Percentiles rank a stretch among this genome's conserved stretches.
Evolutionary conservation across 1,139 yeast genomes (phyloP).

Genomic region (Diutina ranongensis): DNA sequence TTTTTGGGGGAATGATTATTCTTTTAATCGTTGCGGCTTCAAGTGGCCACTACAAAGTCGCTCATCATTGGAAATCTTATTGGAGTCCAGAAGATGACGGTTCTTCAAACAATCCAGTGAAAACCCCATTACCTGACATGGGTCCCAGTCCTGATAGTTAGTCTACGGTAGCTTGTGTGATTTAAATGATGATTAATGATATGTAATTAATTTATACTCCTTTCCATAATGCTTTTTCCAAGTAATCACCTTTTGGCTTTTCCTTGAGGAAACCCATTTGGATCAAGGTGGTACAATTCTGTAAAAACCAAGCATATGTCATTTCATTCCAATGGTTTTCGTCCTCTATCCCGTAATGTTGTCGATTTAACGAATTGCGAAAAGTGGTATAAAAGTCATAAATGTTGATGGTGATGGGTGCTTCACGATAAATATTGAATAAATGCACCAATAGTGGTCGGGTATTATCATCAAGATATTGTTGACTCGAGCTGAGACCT

Average conservation of each 20-base stretch:
- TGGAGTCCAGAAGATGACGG: neutral
- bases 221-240: conserved; percentile 34
- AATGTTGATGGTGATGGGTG: conserved; percentile 61
- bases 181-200: neutral
- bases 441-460: conserved; percentile 27
- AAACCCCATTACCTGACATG: neutral
- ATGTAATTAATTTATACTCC: neutral
- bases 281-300: conserved; percentile 29
- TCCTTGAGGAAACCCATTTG: conserved; percentile 30
- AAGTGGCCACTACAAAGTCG: neutral
- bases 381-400: conserved; percentile 72
- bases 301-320: conserved; percentile 31
- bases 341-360: conserved; percentile 6
- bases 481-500: conserved; percentile 20
- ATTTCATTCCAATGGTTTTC: conserved; percentile 18
- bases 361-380: conserved; percentile 7
- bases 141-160: neutral
- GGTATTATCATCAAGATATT: conserved; percentile 14
- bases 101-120: neutral
- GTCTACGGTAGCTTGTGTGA: neutral
- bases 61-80: neutral
- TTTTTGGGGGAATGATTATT: neutral
- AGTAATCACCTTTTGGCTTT: conserved; percentile 32
- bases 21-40: neutral
- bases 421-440: conserved; percentile 68